phyloP scores from a whole-genome alignment of 2,329 filamentous ascomycete species.

The Exophiala calicioides region DNA sequence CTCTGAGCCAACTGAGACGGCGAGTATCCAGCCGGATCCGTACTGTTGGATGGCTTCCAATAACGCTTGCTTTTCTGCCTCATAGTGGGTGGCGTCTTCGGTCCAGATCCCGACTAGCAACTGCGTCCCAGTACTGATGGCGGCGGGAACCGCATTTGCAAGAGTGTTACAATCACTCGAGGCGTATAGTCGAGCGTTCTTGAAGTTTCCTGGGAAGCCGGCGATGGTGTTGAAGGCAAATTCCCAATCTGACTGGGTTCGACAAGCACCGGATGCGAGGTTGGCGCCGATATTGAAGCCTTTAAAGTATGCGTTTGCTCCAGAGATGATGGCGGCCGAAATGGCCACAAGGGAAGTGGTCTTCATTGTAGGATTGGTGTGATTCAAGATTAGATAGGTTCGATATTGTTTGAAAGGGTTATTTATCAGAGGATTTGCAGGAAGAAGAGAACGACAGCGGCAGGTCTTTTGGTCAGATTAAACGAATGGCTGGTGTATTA shows the following conservation, averaged over 20 bases:
- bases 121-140: conserved; percentile 60
- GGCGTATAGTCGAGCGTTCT: conserved; percentile 34
- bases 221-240: conserved; percentile 33
- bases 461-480: not conserved
- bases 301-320: conserved; percentile 32
- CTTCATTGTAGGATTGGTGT: conserved; percentile 15
- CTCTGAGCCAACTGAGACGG: conserved; percentile 67
- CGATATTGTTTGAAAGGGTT: conserved; percentile 30
- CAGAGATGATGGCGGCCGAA: conserved; percentile 15
- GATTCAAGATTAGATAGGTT: not conserved
- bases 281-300: conserved; percentile 37
- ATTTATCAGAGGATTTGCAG: too few species aligned
- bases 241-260: conserved; percentile 34
- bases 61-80: conserved; percentile 62
- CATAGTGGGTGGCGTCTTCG: conserved; percentile 51
- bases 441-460: too few species aligned
- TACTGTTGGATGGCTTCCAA: conserved; percentile 57
- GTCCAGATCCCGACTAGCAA: conserved; percentile 67
- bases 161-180: conserved; percentile 51
- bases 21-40: conserved; percentile 62
- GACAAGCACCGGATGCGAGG: conserved; percentile 33
- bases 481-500: conserved; percentile 1
- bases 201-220: conserved; percentile 34
- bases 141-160: conserved; percentile 56
- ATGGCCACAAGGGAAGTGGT: conserved; percentile 27